Evolutionary conservation across 164 flowering plant genomes (phyloP), one percentile per base, ranked within the genome.

Genomic region (Stephania yunnanensis): DNA sequence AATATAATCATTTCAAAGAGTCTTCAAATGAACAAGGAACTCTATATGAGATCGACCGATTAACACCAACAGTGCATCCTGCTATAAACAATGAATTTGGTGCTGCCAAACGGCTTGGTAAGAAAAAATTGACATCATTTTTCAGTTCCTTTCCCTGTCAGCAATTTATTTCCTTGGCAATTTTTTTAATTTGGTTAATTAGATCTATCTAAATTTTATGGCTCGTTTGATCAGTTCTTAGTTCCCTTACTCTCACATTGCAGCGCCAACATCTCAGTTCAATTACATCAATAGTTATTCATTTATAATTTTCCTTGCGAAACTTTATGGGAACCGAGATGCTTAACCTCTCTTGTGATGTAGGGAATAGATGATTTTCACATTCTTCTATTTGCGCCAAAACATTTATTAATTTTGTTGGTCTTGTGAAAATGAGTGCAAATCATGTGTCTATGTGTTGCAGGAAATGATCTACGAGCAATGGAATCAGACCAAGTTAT

Each of bases 391-490:
- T 61, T 19, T 61, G 7, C 1, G 25, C 66, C 8, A 61, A 61
- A 61, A 61, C 66, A 7, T n/a, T n/a, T 3, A n/a, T 61, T 50
- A 17, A 19, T 46, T 6, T 46, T 22, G 22, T 46, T 46, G 50
- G 20, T 70, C 17, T 15, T 69, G 48, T 46, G 61, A 52, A 46
- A 20, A 9, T 17, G 55, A 10, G 29, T 9, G 44, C 17, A 17
- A 64, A 3, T 36, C 10, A 2, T 44, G 42, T 12, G 46, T 36
- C 46, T n/a, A 19, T 20, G 25, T 76, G 42, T 78, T 80, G 31
- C 82, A 89, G 96, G 71, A 31, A 83, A 79, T 63, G 74, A 81
- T 79, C 46, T 29, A 17, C 83, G 79, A 71, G 75, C 46, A 63
- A 17, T 29, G 36, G 61, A 65, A 17, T 13, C 68, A 29, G 82